Conservation (phyloP, 805 yeast genomes). For the Sugiyamaella lignohabitans region DNA sequence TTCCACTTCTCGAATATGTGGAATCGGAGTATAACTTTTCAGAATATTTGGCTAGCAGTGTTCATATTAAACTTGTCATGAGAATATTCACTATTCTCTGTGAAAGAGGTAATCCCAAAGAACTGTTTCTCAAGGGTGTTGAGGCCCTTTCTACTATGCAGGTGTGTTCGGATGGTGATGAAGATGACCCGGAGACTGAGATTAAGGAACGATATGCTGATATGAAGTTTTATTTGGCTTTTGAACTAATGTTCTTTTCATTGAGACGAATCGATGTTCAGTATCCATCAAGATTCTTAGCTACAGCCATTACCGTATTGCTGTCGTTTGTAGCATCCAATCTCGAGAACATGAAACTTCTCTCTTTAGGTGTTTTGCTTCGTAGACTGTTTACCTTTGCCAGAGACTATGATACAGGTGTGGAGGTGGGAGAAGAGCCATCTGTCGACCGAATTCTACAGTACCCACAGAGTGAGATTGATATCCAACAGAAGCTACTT, state of each 20-base stretch:
- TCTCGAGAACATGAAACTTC: constrained; percentile 27
- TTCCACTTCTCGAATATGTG: constrained; percentile 52
- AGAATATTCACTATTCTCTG: constrained; percentile 59
- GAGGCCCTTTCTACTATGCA: constrained; percentile 49
- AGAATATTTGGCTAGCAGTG: constrained; percentile 9
- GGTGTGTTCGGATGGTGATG: constrained; percentile 10
- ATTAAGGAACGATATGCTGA: constrained; percentile 34
- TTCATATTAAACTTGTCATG: constrained; percentile 32
- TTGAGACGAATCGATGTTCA: constrained; percentile 57
- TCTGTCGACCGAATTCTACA: not conserved
- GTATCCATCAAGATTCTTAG: constrained; percentile 73
- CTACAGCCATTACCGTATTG: constrained; percentile 57
- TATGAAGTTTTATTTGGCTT: constrained; percentile 55
- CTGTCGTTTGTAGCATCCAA: constrained; percentile 46
- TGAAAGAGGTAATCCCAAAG: constrained; percentile 70
- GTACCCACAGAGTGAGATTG: constrained; percentile 23
- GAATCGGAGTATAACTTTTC: constrained; percentile 23
- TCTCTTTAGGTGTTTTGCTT: constrained; percentile 38
- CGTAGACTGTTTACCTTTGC: constrained; percentile 55
- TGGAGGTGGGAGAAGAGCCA: constrained; percentile 34
- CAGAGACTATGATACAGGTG: constrained; percentile 45
- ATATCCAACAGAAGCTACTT: constrained; percentile 57
- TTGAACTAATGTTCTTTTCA: constrained; percentile 57
- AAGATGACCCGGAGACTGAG: constrained; percentile 20
- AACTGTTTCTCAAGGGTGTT: constrained; percentile 61